Evolutionary conservation across 2,329 filamentous ascomycete genomes (phyloP), one percentile per base, ranked within the genome.

Genomic region (Fusarium sacchari): DNA sequence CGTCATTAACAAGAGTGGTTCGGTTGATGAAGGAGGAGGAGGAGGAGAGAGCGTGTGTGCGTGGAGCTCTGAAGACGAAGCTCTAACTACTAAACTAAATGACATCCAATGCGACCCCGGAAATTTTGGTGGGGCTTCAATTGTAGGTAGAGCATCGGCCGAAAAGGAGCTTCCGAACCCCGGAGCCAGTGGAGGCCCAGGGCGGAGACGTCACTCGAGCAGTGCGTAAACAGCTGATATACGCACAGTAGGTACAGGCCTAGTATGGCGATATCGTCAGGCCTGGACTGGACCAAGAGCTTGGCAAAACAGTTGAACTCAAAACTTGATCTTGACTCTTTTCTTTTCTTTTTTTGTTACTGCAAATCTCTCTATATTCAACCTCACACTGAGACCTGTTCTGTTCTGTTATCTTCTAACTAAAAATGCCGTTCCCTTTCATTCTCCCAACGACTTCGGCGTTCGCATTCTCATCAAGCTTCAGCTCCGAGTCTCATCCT

Each of bases 361-460:
- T 15, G 24, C 28, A 9, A 18, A 36, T 30, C 22, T 44, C 40
- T 28, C 44, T 56, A 55, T 59, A 47, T 22, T 42, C 24, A 46
- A 34, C 36, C 30, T 50, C 46, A 37, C 20, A 28, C 28, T 10
- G 20, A 32, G 28, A 22, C 6, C 18, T 15, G 11, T 4, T 44
- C 24, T 50, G 37, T 26, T n/a, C 18, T 15, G 11, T 4, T 44
- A n/a, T 50, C 40, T 26, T n/a, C 46, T 75, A 15, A 30, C 17
- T 17, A 7, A 84, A 78, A 46, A 98, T 98, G 96, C 95, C 96
- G 37, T 98, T 94, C 80, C 93, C 93, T 18, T 98, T 97, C 79
- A 85, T 89, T 17, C 90, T 98, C 37, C 95, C 96, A 5, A 98
- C 96, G 2, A 98, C 96, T 10, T 97, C 95, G 39, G 90, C 92